Conservation (phyloP, 768 basidiomycete species). For the Candolleomyces eurysporus region DNA sequence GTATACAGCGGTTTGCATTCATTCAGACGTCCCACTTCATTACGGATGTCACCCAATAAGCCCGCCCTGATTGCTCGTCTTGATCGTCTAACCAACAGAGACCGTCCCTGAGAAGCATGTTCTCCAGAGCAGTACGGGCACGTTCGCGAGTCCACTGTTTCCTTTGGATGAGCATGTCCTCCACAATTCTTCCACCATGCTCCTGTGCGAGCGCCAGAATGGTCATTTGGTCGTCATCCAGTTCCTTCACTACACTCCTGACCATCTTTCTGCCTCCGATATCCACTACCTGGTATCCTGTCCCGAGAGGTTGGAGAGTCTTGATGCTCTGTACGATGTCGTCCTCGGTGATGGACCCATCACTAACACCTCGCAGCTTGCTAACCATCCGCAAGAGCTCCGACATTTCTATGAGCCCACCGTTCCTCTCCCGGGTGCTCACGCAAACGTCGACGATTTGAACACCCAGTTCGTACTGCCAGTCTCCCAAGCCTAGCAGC, state of each 20-base stretch:
- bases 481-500: constrained; percentile 84
- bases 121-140: constrained; percentile 75
- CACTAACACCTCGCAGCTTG: constrained; percentile 67
- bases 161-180: constrained; percentile 53
- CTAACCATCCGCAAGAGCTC: constrained; percentile 81
- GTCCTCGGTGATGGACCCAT: constrained; percentile 76
- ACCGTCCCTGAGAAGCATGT: constrained; percentile 88
- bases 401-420: constrained; percentile 86
- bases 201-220: constrained; percentile 74
- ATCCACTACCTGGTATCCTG: constrained; percentile 86
- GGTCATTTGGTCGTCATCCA: constrained; percentile 86
- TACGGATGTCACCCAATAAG: constrained; percentile 88
- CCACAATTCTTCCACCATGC: constrained; percentile 67
- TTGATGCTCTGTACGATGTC: constrained; percentile 83
- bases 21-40: constrained; percentile 76
- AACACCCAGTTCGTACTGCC: constrained; percentile 94
- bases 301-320: constrained; percentile 82
- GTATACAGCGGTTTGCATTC: constrained; percentile 6
- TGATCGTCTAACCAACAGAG: constrained; percentile 96
- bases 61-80: constrained; percentile 58
- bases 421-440: constrained; percentile 84
- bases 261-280: constrained; percentile 80
- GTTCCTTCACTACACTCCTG: constrained; percentile 83
- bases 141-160: constrained; percentile 81
- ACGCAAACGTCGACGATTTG: constrained; percentile 94